Evolutionary conservation across 305 asterid genomes (phyloP), one percentile per base, ranked within the genome.

Genomic region (Petunia hybrid): DNA sequence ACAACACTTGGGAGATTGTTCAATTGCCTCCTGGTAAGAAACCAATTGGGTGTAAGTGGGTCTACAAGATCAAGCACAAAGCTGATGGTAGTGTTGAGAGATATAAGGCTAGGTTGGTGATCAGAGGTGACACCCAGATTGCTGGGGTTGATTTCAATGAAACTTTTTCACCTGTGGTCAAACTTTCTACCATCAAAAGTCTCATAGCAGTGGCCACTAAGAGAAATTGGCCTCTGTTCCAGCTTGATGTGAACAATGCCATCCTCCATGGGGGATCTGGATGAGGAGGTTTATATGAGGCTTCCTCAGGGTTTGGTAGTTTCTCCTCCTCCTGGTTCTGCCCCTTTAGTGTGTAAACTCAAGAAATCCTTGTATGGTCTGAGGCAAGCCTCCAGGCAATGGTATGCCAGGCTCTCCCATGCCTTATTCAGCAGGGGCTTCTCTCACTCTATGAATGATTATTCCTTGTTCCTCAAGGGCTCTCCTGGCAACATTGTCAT

Each of bases 371-470:
- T 6, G 2, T 71, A 71, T 71, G 78, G 78, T 14, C 9, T 71
- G 3, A 71, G 43, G 16, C 59, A 71, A 43, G 8, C 78, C 13
- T 71, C 59, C 6, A n/a, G 59, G 9, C 78, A 71, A 42, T 71
- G 78, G 78, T 40, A 42, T 43, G 9, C 59, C 2, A 42, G 43
- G 38, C 48, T 46, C 6, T 13, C 60, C 9, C 2, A 13, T 9
- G 56, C 22, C 9, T 45, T 71, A 9, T 7, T 13, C 3, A 5
- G 14, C 2, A 36, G 22, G 8, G 61, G 61, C n/a, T 46, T 42
- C 43, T 0, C 43, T 3, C 78, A 71, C 6, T 71, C 78, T n/a
- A 4, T 3, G 6, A 71, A 46, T 71, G 78, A 42, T n/a, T n/a
- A n/a, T n/a, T n/a, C n/a, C n/a, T n/a, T n/a, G n/a, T n/a, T n/a